phyloP scores from a whole-genome alignment of 140 eudicot genomes.

The Erigeron philadelphicus region DNA sequence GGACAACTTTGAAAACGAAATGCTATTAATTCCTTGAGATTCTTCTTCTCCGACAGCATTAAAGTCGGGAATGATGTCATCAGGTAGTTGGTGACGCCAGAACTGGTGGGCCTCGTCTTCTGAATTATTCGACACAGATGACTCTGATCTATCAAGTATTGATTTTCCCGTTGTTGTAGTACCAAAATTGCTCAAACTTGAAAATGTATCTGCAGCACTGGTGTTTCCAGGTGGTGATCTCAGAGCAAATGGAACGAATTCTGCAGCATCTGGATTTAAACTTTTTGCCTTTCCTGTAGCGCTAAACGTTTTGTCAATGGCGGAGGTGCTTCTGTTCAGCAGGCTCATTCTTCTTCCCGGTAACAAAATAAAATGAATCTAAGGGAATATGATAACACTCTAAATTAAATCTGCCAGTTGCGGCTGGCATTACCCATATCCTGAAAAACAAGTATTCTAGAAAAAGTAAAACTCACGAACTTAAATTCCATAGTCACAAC shows the following conservation, averaged over 20 bases:
- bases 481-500: not conserved
- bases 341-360: conserved; percentile 51
- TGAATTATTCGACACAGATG: conserved; percentile 65
- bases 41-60: conserved; percentile 55
- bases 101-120: conserved; percentile 89
- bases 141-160: conserved; percentile 62
- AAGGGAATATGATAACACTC: conserved; percentile 22
- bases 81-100: conserved; percentile 92
- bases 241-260: conserved; percentile 72
- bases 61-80: conserved; percentile 92
- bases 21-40: conserved; percentile 37
- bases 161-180: conserved; percentile 49
- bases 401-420: conserved; percentile 18
- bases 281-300: conserved; percentile 37
- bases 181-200: conserved; percentile 36
- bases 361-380: conserved; percentile 25
- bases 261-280: conserved; percentile 90
- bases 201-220: conserved; percentile 26
- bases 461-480: not conserved
- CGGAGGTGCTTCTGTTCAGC: conserved; percentile 48
- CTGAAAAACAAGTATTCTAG: conserved; percentile 35
- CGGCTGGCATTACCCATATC: conserved; percentile 50
- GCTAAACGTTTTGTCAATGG: conserved; percentile 45
- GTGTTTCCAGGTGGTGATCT: conserved; percentile 44
- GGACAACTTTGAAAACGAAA: conserved; percentile 58